Evolutionary conservation across 2,329 filamentous ascomycete genomes (phyloP), one percentile per base, ranked within the genome.

Genomic region (Geoglossum cookeanum): DNA sequence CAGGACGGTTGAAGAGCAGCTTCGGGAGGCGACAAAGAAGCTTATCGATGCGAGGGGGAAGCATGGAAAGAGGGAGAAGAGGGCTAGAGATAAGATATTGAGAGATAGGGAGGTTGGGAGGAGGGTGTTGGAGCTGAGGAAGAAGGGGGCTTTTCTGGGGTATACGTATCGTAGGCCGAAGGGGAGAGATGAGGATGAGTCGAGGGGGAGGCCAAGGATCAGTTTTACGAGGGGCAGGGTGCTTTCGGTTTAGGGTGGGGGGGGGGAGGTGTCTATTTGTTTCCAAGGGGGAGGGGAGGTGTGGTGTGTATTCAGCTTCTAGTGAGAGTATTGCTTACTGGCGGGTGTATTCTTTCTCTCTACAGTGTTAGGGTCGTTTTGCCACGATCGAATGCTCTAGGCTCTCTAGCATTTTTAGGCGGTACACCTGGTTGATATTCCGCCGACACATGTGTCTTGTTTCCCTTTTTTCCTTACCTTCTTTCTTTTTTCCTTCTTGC

Each of bases 1-100:
- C 33, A 55, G 45, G 17, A 55, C 54, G 11, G 37, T 22, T 37
- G 32, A 48, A 37, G 54, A 55, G 11, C 39, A 55, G 35, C 54
- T 45, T 22, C 5, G 29, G 22, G 29, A 57, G n/a, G 45, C 45
- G 13, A 33, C 22, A n/a, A 42, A 29, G 22, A 51, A 48, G 45
- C 3, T 35, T 53, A 32, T 8, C 17, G 44, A 48, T 52, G 30
- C 32, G 1, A 51, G 57, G 56, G 27, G 57, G 17, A 70, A 73
- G 60, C 71, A 70, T 52, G 69, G 71, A 32, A 70, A 70, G 59
- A 77, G 71, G 61, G 80, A 77, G 4, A 92, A 87, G 68, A 72
- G 90, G 60, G 81, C 91, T 0, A 77, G 90, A n/a, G 92, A 98
- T 68, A 84, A 85, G 64, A 70, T 97, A 58, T 72, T 97, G 32